phyloP scores from a whole-genome alignment of 1,284 basidiomycete species.

The Ceratobasidium sp. region DNA sequence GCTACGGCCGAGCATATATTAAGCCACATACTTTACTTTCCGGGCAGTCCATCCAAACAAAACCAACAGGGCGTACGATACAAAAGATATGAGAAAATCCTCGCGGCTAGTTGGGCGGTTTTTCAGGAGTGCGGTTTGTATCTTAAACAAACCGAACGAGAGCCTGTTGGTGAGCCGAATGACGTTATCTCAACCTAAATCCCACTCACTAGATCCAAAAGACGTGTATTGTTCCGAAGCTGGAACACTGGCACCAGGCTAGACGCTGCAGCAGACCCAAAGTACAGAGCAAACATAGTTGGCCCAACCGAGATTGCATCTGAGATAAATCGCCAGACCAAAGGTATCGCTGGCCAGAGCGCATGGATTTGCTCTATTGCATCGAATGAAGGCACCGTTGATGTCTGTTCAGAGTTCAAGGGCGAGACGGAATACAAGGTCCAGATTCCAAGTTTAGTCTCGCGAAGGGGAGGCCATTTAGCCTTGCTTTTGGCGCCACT shows the following conservation, averaged over 20 bases:
- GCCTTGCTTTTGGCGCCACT: not conserved
- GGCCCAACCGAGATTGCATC: constrained; percentile 14
- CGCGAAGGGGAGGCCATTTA: not conserved
- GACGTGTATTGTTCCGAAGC: not conserved
- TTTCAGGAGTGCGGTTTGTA: constrained; percentile 14
- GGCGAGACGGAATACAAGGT: constrained; percentile 5
- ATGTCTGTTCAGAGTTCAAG: not conserved
- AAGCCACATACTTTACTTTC: not conserved
- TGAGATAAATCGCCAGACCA: constrained; percentile 5
- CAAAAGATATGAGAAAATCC: not conserved
- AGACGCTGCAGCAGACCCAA: not conserved
- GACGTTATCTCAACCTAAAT: not conserved
- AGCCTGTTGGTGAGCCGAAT: no score
- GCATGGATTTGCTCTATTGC: not conserved
- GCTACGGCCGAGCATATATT: no score
- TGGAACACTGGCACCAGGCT: constrained; percentile 16
- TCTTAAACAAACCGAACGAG: not conserved
- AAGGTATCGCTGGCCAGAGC: not conserved
- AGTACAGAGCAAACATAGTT: constrained; percentile 4
- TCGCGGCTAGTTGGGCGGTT: not conserved
- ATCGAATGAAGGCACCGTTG: no score
- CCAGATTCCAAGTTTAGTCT: constrained; percentile 7
- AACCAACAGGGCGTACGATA: not conserved
- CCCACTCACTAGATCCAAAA: constrained; percentile 9
- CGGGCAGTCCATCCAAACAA: not conserved